These are phyloP conservation scores for Haplosporangium gracile DNA, from an alignment of 192 early-diverging fungal species.

Conservation along the genomic window DNA sequence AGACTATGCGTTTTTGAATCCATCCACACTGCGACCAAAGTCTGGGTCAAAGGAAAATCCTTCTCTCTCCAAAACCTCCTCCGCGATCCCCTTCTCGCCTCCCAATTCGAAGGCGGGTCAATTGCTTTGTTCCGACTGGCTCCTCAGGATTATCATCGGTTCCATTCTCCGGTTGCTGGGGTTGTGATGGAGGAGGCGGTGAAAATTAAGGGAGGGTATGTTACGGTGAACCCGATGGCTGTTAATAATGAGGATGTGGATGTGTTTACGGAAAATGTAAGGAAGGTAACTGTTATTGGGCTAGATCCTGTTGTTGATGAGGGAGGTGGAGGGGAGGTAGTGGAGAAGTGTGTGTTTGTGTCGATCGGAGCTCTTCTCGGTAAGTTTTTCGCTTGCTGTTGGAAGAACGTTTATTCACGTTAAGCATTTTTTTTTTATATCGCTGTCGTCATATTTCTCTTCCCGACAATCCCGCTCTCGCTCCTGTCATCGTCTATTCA, in stretches of 20 bases:
- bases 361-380: slow-evolving; percentile 75
- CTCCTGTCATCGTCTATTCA: neutral
- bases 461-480: neutral
- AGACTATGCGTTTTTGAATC: slow-evolving; percentile 70
- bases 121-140: slow-evolving; percentile 80
- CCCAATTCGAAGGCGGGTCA: slow-evolving; percentile 67
- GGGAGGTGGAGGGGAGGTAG: slow-evolving; percentile 36
- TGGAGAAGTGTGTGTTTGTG: slow-evolving; percentile 70
- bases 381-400: slow-evolving; percentile 10
- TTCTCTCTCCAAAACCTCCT: slow-evolving; percentile 74
- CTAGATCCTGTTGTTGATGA: slow-evolving; percentile 14
- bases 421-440: neutral
- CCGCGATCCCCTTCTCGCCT: slow-evolving; percentile 60
- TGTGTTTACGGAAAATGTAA: slow-evolving; percentile 81
- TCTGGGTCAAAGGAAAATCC: slow-evolving; percentile 84
- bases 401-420: neutral
- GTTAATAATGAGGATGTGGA: slow-evolving; percentile 69
- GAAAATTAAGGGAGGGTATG: slow-evolving; percentile 72
- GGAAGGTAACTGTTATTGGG: slow-evolving; percentile 66
- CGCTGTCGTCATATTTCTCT: neutral
- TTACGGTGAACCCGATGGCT: slow-evolving; percentile 82
- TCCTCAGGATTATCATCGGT: slow-evolving; percentile 87
- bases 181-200: slow-evolving; percentile 48
- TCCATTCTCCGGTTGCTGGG: slow-evolving; percentile 75
- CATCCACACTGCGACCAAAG: slow-evolving; percentile 62